Conservation (phyloP, 345 rosid species). For the Mallotus nudiflorus region DNA sequence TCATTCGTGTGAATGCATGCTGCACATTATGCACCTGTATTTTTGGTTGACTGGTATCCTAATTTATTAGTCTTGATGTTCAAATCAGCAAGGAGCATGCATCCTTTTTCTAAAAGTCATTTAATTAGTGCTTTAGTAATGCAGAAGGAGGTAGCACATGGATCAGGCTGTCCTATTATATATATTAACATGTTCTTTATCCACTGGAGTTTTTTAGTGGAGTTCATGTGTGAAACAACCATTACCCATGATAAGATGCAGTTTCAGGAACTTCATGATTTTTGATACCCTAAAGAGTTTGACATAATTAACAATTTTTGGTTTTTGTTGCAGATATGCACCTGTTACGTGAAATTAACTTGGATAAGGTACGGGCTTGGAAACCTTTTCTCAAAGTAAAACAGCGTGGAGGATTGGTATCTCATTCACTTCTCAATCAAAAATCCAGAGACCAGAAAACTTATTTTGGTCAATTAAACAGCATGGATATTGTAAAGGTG, state of each 20-base stretch:
- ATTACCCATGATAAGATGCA: background rate
- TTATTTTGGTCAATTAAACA: conserved; percentile 37
- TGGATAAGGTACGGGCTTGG: conserved; percentile 95
- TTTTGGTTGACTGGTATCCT: background rate
- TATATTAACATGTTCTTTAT: background rate
- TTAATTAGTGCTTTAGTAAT: background rate
- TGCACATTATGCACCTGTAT: background rate
- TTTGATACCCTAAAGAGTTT: background rate
- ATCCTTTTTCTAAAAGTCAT: background rate
- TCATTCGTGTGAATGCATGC: background rate
- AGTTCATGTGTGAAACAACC: background rate
- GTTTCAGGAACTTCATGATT: background rate
- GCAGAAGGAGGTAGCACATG: background rate
- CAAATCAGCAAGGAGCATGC: background rate
- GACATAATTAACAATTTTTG: conserved; percentile 16
- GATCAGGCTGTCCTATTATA: background rate
- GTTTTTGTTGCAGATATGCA: conserved; percentile 53
- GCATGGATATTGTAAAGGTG: conserved; percentile 50
- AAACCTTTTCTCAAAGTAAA: conserved; percentile 68
- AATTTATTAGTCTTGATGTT: background rate
- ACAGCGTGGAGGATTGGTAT: conserved; percentile 51
- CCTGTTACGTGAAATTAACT: conserved; percentile 70
- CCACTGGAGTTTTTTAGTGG: background rate
- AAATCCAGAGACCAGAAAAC: conserved; percentile 42
- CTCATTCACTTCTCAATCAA: conserved; percentile 48